phyloP scores from a whole-genome alignment of 2,329 filamentous ascomycete species.

The Blastomyces gilchristii region DNA sequence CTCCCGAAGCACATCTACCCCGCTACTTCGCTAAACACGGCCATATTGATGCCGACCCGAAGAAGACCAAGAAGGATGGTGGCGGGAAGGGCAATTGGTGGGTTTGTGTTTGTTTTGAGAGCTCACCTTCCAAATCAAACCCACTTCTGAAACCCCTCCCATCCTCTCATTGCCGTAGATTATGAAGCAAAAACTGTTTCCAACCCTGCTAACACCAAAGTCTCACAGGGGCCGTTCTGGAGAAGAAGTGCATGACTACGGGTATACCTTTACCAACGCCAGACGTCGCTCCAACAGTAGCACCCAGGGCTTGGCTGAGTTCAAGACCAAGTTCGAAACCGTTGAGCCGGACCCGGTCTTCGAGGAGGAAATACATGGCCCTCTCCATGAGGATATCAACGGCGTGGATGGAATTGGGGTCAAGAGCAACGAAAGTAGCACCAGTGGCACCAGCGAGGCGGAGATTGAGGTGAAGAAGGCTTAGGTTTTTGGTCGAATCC shows the following conservation, averaged over 20 bases:
- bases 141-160: neutral
- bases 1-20: conserved; percentile 63
- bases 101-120: conserved; percentile 23
- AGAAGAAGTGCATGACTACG: conserved; percentile 73
- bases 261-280: conserved; percentile 73
- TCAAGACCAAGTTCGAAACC: conserved; percentile 95
- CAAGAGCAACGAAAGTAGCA: conserved; percentile 8
- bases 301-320: conserved; percentile 60
- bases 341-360: conserved; percentile 85
- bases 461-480: conserved; percentile 7
- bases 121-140: too few species aligned
- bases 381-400: conserved; percentile 42
- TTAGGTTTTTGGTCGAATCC: neutral
- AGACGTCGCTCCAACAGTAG: conserved; percentile 91
- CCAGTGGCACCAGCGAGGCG: conserved; percentile 7
- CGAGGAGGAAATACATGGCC: conserved; percentile 72
- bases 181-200: neutral
- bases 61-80: conserved; percentile 95
- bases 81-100: conserved; percentile 92
- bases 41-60: conserved; percentile 69
- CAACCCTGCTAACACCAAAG: neutral
- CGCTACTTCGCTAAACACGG: conserved; percentile 90
- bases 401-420: conserved; percentile 30
- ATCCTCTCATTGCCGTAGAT: neutral
- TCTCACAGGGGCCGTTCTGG: conserved; percentile 64